phyloP scores from a whole-genome alignment of 148 eudicot genomes.

The Vaccinium corymbosum region DNA sequence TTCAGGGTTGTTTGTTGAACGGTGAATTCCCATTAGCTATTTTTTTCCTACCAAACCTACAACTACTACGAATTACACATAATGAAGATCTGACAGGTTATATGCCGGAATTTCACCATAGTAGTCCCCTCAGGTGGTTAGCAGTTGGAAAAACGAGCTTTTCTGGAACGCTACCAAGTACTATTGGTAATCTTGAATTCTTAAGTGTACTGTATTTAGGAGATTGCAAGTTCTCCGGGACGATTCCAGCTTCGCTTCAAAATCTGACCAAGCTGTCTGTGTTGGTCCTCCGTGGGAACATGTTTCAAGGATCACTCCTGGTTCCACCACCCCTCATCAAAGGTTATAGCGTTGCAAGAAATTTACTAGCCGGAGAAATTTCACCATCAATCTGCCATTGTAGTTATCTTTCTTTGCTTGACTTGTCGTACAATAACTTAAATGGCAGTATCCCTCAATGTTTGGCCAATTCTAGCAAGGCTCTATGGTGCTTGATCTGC shows the following conservation, averaged over 20 bases:
- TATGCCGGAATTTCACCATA: conserved; percentile 30
- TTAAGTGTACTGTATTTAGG: background rate
- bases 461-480: background rate
- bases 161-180: conserved; percentile 27
- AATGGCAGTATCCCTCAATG: too few relatives aligned
- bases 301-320: background rate
- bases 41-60: conserved; percentile 30
- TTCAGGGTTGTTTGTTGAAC: background rate
- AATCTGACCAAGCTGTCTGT: too few relatives aligned
- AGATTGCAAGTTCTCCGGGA: background rate
- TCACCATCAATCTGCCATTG: background rate
- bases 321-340: background rate
- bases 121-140: conserved; percentile 10
- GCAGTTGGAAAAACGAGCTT: conserved; percentile 1
- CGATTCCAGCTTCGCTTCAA: background rate
- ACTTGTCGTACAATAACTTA: too few relatives aligned
- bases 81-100: conserved; percentile 22
- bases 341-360: too few relatives aligned
- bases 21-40: conserved; percentile 23
- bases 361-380: too few relatives aligned
- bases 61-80: conserved; percentile 2
- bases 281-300: background rate
- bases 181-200: conserved; percentile 25
- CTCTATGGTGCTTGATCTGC: background rate
- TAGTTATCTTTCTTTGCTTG: background rate